These are phyloP conservation scores for Metroxylon sagu DNA, from an alignment of 176 grass and related monocot genomes.

Conservation along the genomic window DNA sequence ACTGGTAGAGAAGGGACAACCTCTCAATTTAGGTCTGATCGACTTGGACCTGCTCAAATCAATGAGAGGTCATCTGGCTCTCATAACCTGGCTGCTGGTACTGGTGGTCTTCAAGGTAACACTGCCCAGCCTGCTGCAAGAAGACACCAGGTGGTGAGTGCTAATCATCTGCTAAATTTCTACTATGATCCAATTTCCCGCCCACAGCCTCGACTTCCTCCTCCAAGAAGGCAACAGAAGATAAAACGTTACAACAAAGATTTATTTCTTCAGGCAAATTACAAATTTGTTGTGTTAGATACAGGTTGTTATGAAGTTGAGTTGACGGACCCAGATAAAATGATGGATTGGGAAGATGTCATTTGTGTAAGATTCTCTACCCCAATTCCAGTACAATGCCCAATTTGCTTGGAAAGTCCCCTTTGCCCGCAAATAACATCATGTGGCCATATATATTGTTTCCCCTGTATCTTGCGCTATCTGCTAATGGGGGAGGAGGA, in stretches of 20 bases:
- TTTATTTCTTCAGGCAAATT: slow-evolving; percentile 96
- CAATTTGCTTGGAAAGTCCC: slow-evolving; percentile 84
- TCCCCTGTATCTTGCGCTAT: slow-evolving; percentile 89
- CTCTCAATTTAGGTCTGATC: slow-evolving; percentile 5
- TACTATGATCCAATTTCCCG: slow-evolving; percentile 94
- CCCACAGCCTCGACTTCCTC: slow-evolving; percentile 41
- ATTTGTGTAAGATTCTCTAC: slow-evolving; percentile 69
- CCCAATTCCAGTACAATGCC: slow-evolving; percentile 52
- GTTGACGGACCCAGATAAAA: slow-evolving; percentile 91
- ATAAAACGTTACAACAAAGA: slow-evolving; percentile 97
- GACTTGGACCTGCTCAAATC: slow-evolving; percentile 10
- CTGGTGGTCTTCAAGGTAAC: slow-evolving; percentile 35
- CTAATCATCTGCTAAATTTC: slow-evolving; percentile 92
- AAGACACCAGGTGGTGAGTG: slow-evolving; percentile 73
- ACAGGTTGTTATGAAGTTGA: slow-evolving; percentile 56
- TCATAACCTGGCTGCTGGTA: slow-evolving; percentile 23
- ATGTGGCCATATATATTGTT: slow-evolving; percentile 97
- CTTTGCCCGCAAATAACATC: slow-evolving; percentile 93
- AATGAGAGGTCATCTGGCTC: slow-evolving; percentile 17
- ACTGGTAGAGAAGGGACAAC: slow-evolving; percentile 24
- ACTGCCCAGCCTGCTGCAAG: slow-evolving; percentile 41
- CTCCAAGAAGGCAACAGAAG: slow-evolving; percentile 74
- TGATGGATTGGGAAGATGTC: slow-evolving; percentile 95
- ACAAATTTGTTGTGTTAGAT: slow-evolving; percentile 85
- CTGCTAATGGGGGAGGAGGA: slow-evolving; percentile 62